Percentiles rank a stretch among this genome's conserved stretches.
phyloP scores from a whole-genome alignment of 1,284 basidiomycete species.

The Apiotrichum mycotoxinovorans region DNA sequence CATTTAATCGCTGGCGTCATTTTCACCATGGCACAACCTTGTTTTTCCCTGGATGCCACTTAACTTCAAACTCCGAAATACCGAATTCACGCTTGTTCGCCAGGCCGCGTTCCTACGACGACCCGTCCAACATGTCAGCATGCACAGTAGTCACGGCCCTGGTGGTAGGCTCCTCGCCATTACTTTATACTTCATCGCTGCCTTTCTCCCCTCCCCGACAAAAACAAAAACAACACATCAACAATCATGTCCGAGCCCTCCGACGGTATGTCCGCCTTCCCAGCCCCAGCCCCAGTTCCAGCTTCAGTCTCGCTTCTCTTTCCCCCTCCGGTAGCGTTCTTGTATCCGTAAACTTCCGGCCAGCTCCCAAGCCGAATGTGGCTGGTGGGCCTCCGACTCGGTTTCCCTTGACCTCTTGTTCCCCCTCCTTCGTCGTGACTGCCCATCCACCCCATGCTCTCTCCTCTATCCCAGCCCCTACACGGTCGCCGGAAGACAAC shows the following conservation, averaged over 20 bases:
- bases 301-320: neutral
- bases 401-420: neutral
- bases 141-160: too few species aligned
- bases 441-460: too few species aligned
- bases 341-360: neutral
- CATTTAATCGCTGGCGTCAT: too few species aligned
- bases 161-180: neutral
- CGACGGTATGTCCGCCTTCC: conserved; percentile 44
- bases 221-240: neutral
- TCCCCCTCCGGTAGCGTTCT: conserved; percentile 1
- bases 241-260: conserved; percentile 48
- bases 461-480: too few species aligned
- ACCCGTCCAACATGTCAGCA: too few species aligned
- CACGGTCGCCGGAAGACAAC: too few species aligned
- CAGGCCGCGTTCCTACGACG: too few species aligned
- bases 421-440: too few species aligned
- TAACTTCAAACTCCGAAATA: too few species aligned
- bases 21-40: too few species aligned
- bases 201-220: neutral
- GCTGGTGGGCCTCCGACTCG: neutral
- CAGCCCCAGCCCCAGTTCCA: neutral
- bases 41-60: too few species aligned
- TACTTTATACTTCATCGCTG: neutral
- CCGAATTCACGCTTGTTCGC: too few species aligned
- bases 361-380: neutral